These are phyloP conservation scores for Larix kaempferi DNA, from an alignment of 75 land plant species.

Conservation along the genomic window DNA sequence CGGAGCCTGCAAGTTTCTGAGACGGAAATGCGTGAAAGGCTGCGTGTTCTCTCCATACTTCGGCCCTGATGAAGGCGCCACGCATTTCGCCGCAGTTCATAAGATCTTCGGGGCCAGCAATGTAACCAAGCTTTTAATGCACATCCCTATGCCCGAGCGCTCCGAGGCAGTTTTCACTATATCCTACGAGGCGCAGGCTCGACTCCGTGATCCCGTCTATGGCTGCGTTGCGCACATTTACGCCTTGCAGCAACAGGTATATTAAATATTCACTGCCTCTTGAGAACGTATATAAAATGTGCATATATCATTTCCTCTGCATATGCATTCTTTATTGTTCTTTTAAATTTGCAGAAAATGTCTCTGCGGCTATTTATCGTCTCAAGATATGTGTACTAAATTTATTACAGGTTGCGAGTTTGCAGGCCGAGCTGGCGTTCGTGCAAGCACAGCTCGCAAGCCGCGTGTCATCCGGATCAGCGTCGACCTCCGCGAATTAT, in stretches of 20 bases:
- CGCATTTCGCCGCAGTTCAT: conserved; percentile 86
- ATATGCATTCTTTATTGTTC: not conserved
- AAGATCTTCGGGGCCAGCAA: conserved; percentile 95
- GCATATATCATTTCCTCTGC: too few species aligned
- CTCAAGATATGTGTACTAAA: too few species aligned
- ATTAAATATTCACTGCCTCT: too few species aligned
- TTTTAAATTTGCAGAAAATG: not conserved
- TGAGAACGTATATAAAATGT: too few species aligned
- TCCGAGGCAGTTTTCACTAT: conserved; percentile 90
- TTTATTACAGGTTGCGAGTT: conserved; percentile 2
- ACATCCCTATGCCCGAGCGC: conserved; percentile 65
- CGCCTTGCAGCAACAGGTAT: conserved; percentile 88
- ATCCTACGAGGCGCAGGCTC: conserved; percentile 90
- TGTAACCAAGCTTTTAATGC: conserved; percentile 68
- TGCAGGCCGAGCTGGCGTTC: not conserved
- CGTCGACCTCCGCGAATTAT: too few species aligned
- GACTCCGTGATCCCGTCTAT: conserved; percentile 83
- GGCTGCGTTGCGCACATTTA: conserved; percentile 87
- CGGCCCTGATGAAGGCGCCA: conserved; percentile 82
- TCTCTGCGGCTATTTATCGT: not conserved
- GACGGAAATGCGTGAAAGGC: conserved; percentile 72
- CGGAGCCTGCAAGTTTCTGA: conserved; percentile 90
- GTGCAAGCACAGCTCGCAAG: not conserved
- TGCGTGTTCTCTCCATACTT: conserved; percentile 91
- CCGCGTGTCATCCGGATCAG: not conserved